Evolutionary conservation across 1,284 basidiomycete species (phyloP).

Genomic region (Ustilago nuda): DNA sequence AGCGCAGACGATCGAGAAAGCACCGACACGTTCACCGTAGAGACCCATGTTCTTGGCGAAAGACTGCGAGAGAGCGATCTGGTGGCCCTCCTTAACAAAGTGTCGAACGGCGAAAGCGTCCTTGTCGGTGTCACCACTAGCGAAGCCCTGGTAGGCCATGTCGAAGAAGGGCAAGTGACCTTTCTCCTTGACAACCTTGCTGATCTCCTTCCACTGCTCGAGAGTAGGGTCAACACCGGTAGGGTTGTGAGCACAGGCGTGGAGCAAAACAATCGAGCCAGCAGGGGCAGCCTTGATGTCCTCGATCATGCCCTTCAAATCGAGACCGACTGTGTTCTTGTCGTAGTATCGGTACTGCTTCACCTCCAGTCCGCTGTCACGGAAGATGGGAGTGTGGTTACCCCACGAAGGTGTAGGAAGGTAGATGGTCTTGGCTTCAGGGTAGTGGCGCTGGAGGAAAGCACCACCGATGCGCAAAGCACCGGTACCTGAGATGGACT

Average conservation of each 20-base stretch:
- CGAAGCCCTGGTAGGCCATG: constrained; percentile 80
- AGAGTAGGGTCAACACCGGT: constrained; percentile 70
- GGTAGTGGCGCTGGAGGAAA: constrained; percentile 87
- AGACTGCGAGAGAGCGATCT: constrained; percentile 64
- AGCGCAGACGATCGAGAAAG: constrained; percentile 62
- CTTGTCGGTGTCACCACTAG: constrained; percentile 64
- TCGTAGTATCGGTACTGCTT: constrained; percentile 79
- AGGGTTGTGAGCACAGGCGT: constrained; percentile 74
- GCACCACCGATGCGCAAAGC: constrained; percentile 95
- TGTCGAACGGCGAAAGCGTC: constrained; percentile 69
- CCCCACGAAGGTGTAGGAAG: constrained; percentile 96
- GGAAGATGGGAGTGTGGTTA: constrained; percentile 82
- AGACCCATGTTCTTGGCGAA: constrained; percentile 70
- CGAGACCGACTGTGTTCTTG: constrained; percentile 69
- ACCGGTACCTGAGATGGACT: constrained; percentile 98
- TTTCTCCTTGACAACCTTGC: constrained; percentile 74
- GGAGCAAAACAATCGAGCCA: constrained; percentile 72
- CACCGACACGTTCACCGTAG: constrained; percentile 69
- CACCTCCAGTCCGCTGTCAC: constrained; percentile 93
- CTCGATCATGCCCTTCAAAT: constrained; percentile 68
- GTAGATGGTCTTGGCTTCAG: constrained; percentile 88
- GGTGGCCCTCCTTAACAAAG: constrained; percentile 70
- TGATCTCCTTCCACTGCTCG: constrained; percentile 68
- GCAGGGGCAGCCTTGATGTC: constrained; percentile 71
- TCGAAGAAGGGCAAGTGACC: constrained; percentile 92